Percentiles rank a stretch among this genome's conserved stretches.
phyloP scores from a whole-genome alignment of 305 asterid species.

The Plantago coronopus region DNA sequence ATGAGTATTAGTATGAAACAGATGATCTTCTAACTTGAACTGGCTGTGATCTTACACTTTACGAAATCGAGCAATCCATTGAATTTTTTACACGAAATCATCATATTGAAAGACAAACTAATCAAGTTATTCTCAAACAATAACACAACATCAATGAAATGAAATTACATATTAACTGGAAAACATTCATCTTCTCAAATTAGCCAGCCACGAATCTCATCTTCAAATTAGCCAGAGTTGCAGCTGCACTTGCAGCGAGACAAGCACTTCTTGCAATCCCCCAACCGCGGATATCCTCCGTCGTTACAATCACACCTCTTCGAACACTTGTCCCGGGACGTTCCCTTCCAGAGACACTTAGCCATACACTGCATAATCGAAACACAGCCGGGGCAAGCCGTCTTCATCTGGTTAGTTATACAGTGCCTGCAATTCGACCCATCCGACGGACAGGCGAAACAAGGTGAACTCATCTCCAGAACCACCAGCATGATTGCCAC shows the following conservation, averaged over 20 bases:
- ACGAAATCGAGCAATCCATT: too few species aligned
- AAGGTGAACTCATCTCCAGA: constrained; percentile 24
- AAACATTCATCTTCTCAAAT: neutral
- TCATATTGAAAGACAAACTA: too few species aligned
- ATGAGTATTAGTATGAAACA: too few species aligned
- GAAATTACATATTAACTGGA: too few species aligned
- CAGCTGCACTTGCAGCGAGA: constrained; percentile 64
- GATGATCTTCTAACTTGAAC: too few species aligned
- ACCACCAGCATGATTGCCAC: constrained; percentile 21
- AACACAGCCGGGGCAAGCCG: constrained; percentile 63
- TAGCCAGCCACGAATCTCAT: neutral
- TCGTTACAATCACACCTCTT: constrained; percentile 64
- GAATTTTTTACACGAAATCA: too few species aligned
- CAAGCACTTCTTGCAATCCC: constrained; percentile 72
- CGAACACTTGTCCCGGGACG: constrained; percentile 39
- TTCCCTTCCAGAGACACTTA: constrained; percentile 60
- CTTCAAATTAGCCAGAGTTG: neutral
- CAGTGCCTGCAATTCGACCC: constrained; percentile 54
- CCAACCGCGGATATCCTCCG: constrained; percentile 46
- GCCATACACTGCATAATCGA: constrained; percentile 77
- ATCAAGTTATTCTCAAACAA: too few species aligned
- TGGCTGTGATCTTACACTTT: too few species aligned
- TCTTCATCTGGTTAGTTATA: constrained; percentile 43
- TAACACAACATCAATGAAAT: too few species aligned
- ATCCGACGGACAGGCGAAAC: constrained; percentile 44